These are phyloP conservation scores for Protea cynaroides DNA, from an alignment of 164 flowering plant species.

Conservation along the genomic window DNA sequence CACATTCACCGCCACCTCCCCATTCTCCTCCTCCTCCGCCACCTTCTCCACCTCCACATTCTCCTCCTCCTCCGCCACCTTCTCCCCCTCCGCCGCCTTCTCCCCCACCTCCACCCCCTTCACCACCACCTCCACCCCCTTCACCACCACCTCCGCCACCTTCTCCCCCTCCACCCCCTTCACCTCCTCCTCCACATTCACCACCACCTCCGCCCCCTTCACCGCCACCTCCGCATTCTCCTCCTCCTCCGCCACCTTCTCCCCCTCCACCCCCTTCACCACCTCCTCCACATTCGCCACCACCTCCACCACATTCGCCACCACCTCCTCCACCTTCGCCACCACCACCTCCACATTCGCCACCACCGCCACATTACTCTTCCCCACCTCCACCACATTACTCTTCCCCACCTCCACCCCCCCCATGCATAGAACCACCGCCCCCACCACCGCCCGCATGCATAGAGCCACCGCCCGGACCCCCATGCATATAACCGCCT, in stretches of 20 bases:
- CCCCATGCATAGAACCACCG: slow-evolving; percentile 6
- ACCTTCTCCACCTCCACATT: slow-evolving; percentile 4
- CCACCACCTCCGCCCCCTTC: slow-evolving; percentile 16
- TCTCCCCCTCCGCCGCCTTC: too few relatives aligned
- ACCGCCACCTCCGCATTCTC: slow-evolving; percentile 27
- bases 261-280: slow-evolving; percentile 14
- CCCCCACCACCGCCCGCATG: slow-evolving; percentile 14
- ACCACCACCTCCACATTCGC: slow-evolving; percentile 23
- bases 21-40: slow-evolving; percentile 16
- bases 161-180: slow-evolving; percentile 8
- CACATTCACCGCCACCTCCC: slow-evolving; percentile 18
- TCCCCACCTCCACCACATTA: slow-evolving; percentile 5
- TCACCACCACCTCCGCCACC: too few relatives aligned
- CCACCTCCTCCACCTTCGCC: slow-evolving; percentile 21
- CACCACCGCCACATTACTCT: slow-evolving; percentile 9
- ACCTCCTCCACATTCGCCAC: slow-evolving; percentile 1
- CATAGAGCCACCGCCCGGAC: slow-evolving; percentile 12
- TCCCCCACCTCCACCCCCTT: background rate
- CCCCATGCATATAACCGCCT: slow-evolving; percentile 11
- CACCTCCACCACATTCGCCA: slow-evolving; percentile 20
- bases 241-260: slow-evolving; percentile 20
- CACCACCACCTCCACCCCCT: slow-evolving; percentile 12
- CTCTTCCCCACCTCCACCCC: slow-evolving; percentile 4
- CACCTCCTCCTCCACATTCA: too few relatives aligned
- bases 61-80: slow-evolving; percentile 12